These are phyloP conservation scores for Leccinum subtestaceum DNA, from an alignment of 768 basidiomycete genomes.

Conservation along the genomic window DNA sequence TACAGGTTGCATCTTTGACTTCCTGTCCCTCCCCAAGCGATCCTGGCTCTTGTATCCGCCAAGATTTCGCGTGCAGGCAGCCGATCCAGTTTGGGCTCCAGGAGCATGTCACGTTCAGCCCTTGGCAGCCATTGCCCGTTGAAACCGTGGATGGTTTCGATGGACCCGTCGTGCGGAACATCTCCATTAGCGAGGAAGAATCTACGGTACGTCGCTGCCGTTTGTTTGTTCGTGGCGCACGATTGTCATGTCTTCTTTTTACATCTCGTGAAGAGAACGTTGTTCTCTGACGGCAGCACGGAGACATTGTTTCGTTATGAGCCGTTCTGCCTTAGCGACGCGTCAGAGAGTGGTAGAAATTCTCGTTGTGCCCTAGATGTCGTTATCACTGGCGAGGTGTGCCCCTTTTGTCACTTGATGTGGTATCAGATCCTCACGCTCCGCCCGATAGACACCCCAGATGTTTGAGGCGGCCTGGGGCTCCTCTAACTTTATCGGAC, in stretches of 20 bases:
- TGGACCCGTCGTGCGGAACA: constrained; percentile 21
- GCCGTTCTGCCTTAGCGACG: constrained; percentile 30
- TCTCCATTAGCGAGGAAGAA: constrained; percentile 21
- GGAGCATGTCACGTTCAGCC: constrained; percentile 44
- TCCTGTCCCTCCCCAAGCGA: constrained; percentile 13
- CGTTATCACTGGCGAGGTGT: constrained; percentile 36
- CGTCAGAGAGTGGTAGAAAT: constrained; percentile 26
- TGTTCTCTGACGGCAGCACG: constrained; percentile 30
- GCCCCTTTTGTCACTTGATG: constrained; percentile 20
- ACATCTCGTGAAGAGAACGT: constrained; percentile 16
- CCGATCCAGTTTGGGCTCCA: constrained; percentile 50
- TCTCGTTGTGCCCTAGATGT: constrained; percentile 34
- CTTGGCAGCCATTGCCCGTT: constrained; percentile 34
- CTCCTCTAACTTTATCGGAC: constrained; percentile 57
- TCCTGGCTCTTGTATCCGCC: constrained; percentile 8
- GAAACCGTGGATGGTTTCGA: constrained; percentile 21
- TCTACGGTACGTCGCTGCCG: constrained; percentile 22
- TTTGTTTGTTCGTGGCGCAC: constrained; percentile 5
- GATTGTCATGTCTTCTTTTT: constrained; percentile 20
- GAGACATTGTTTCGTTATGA: constrained; percentile 29
- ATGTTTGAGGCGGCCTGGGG: constrained; percentile 65
- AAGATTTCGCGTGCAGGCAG: constrained; percentile 42
- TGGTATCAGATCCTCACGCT: constrained; percentile 23
- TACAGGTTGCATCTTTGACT: constrained; percentile 29
- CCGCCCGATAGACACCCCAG: constrained; percentile 43